phyloP scores from a whole-genome alignment of 345 rosid genomes.

The Euphorbia lathyris region DNA sequence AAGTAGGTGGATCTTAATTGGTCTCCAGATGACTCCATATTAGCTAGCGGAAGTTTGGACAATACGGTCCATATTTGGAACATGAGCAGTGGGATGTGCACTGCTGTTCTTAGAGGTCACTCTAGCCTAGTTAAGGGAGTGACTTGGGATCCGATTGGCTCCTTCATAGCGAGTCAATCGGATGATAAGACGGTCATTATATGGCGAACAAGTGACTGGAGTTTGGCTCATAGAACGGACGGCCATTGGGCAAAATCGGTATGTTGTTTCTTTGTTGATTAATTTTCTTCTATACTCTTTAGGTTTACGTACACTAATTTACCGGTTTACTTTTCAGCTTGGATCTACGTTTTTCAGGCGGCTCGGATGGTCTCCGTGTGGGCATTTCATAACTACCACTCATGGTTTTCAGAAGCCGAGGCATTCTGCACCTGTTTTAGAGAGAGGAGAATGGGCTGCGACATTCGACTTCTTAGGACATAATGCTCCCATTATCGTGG shows the following conservation, averaged over 20 bases:
- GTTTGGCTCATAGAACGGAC: constrained; percentile 86
- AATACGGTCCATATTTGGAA: constrained; percentile 95
- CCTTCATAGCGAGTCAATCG: constrained; percentile 97
- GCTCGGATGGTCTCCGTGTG: constrained; percentile 99
- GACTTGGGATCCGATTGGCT: constrained; percentile 97
- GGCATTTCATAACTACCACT: constrained; percentile 95
- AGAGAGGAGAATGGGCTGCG: constrained; percentile 99
- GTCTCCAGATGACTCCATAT: constrained; percentile 96
- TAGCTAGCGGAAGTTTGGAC: constrained; percentile 98
- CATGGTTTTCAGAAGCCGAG: constrained; percentile 99
- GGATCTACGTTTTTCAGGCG: constrained; percentile 99
- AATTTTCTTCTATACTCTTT: constrained; percentile 2
- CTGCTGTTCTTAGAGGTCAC: constrained; percentile 96
- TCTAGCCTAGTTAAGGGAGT: constrained; percentile 97
- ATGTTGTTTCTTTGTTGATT: constrained; percentile 20
- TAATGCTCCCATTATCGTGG: constrained; percentile 94
- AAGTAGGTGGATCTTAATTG: constrained; percentile 99
- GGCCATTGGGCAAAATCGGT: constrained; percentile 99
- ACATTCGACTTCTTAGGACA: constrained; percentile 97
- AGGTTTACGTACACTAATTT: constrained; percentile 21
- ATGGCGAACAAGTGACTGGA: constrained; percentile 99
- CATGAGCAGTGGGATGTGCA: constrained; percentile 89
- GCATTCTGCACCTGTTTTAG: constrained; percentile 99
- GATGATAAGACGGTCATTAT: constrained; percentile 98
- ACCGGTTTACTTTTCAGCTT: constrained; percentile 48